These are phyloP conservation scores for Botrytis galanthina DNA, from an alignment of 2,329 filamentous ascomycete genomes.

Conservation along the genomic window DNA sequence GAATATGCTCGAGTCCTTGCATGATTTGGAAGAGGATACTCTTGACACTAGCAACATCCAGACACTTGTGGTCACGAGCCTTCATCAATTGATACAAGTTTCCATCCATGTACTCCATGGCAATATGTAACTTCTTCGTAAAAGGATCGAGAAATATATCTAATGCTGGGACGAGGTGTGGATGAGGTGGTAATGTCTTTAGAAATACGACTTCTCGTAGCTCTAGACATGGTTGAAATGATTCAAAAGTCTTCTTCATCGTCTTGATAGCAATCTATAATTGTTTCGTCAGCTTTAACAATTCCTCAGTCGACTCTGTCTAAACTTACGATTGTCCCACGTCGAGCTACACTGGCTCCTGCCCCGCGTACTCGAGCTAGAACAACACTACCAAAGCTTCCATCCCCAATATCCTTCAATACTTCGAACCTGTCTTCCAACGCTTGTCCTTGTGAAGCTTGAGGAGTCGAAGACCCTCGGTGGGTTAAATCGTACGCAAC, in stretches of 20 bases:
- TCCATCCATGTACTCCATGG: slow-evolving; percentile 99
- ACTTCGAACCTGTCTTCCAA: slow-evolving; percentile 96
- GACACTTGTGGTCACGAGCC: slow-evolving; percentile 87
- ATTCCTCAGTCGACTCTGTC: slow-evolving; percentile 11
- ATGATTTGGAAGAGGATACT: slow-evolving; percentile 98
- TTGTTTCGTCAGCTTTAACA: slow-evolving; percentile 23
- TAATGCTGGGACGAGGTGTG: slow-evolving; percentile 91
- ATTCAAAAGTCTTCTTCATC: slow-evolving; percentile 99
- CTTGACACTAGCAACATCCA: slow-evolving; percentile 91
- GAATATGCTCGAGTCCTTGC: slow-evolving; percentile 93
- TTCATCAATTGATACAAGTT: slow-evolving; percentile 99
- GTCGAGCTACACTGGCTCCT: slow-evolving; percentile 81
- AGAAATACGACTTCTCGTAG: slow-evolving; percentile 96
- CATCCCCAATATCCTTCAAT: slow-evolving; percentile 96
- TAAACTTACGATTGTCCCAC: slow-evolving; percentile 82
- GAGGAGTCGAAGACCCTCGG: slow-evolving; percentile 59
- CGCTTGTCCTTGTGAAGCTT: slow-evolving; percentile 48
- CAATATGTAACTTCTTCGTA: slow-evolving; percentile 94
- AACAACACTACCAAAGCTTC: slow-evolving; percentile 94
- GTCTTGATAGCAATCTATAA: slow-evolving; percentile 94
- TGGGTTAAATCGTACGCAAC: slow-evolving; percentile 71
- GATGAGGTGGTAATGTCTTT: slow-evolving; percentile 80
- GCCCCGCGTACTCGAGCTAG: slow-evolving; percentile 88
- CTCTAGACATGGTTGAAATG: slow-evolving; percentile 84
- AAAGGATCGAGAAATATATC: slow-evolving; percentile 98